Evolutionary conservation across 176 grass and related monocot species (phyloP), one percentile per base, ranked within the genome.

Genomic region (Bolboschoenus planiculmis): DNA sequence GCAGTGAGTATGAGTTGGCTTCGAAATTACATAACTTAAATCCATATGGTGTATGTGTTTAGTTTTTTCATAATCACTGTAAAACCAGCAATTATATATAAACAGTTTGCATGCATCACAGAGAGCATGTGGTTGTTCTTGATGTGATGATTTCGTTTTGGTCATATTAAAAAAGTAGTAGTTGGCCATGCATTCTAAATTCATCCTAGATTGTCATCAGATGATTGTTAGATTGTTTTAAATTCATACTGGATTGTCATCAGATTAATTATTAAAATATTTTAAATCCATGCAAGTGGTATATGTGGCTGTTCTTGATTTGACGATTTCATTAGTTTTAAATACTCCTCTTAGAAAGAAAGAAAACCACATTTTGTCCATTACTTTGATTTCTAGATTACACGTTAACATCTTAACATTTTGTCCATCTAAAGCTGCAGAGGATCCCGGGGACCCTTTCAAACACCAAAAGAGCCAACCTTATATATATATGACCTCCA

Each of bases 401-500:
- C 34, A 37, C 31, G 34, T 68, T 68, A 40, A 18, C 6, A 20
- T 68, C 60, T 36, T 7, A 39, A 8, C 64, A 37, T 34, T 3
- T 35, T n/a, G 18, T 39, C 35, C 18, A 23, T 34, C 34, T 40
- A 40, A 40, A 40, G 16, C 36, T 18, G 34, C 35, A 70, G 35
- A 40, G 3, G 35, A 70, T 70, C 50, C 78, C 20, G 26, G 11
- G 48, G 31, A 78, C 30, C 50, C 74, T 57, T 80, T 80, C 78
- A 44, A 58, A 58, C 56, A 10, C 10, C 51, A 40, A 59, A 80
- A 80, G 78, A 56, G 65, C 65, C 65, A 70, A 42, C 65, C 35
- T 4, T 65, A 36, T 65, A 65, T 70, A 70, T 65, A 65, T 35
- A 35, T 16, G 5, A 39, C 5, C 64, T n/a, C 8, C 64, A 68